Evolutionary conservation across 371 early-diverging fungal species (phyloP), one percentile per base, ranked within the genome.

Genomic region (Entomophthora muscae): DNA sequence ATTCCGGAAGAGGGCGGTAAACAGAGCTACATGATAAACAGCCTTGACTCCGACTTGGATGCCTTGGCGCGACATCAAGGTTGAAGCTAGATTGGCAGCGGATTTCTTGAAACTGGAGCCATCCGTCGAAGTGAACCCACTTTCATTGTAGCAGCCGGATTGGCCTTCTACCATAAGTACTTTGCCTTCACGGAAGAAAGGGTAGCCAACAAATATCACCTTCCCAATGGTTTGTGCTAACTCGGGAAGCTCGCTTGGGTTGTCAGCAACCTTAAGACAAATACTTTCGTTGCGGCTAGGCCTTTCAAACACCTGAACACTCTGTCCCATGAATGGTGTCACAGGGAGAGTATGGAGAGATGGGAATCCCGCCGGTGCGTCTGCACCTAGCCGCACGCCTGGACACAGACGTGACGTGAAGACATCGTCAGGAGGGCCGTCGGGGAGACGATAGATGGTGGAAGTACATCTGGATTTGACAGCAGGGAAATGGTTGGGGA

Each of bases 281-380:
- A 53, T 23, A 23, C 29, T 32, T n/a, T 63, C 70, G 65, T 69
- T 75, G 71, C 70, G 72, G 71, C 88, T 87, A 52, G 90, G 86
- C 28, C 74, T 74, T 55, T 90, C 83, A 77, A 95, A 96, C 2
- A 95, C 91, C 59, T 81, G 78, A 13, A 95, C 89, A 29, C 83
- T 89, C 65, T 76, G 80, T 3, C 75, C 83, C 22, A 94, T 71
- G 32, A 75, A 73, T 21, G 78, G 82, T 0, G 75, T 76, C 71
- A 87, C 79, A 28, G 82, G 78, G n/a, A 90, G 71, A 0, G 91
- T 87, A 52, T 87, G 69, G 55, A 97, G 69, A 0, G 90, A 79
- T 23, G 98, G 98, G 72, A 97, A 97, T 10, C 98, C 98, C 17
- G 95, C 82, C n/a, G 84, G 72, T 28, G 83, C 68, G 52, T 76